Evolutionary conservation across 1,284 basidiomycete genomes (phyloP).

Genomic region (Vanrija sp.): DNA sequence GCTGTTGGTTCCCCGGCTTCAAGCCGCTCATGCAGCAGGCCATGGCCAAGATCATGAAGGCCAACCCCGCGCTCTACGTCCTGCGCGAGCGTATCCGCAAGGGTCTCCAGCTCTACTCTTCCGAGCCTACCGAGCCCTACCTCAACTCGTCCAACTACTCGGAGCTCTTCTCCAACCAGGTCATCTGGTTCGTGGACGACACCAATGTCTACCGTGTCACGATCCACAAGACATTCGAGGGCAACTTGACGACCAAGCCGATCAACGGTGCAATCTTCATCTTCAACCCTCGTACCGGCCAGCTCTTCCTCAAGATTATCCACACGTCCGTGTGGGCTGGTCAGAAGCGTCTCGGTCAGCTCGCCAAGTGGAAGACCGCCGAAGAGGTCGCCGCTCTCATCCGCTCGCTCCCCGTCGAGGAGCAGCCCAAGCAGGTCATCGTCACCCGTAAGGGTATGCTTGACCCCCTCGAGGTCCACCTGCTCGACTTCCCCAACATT

Average conservation of each 20-base stretch:
- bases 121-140: slow-evolving; percentile 98
- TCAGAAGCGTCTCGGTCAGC: slow-evolving; percentile 98
- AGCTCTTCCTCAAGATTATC: slow-evolving; percentile 97
- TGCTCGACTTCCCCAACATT: slow-evolving; percentile 99
- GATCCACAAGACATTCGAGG: slow-evolving; percentile 99
- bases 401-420: slow-evolving; percentile 94
- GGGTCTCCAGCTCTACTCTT: slow-evolving; percentile 96
- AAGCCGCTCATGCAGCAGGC: slow-evolving; percentile 98
- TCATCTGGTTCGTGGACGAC: slow-evolving; percentile 99
- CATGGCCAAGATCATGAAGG: slow-evolving; percentile 95
- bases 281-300: slow-evolving; percentile 97
- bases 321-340: slow-evolving; percentile 99
- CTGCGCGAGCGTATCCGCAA: slow-evolving; percentile 97
- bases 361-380: slow-evolving; percentile 96
- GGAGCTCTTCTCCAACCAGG: slow-evolving; percentile 97
- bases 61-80: slow-evolving; percentile 87
- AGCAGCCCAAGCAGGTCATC: slow-evolving; percentile 99
- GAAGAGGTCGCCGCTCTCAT: slow-evolving; percentile 99
- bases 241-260: slow-evolving; percentile 98
- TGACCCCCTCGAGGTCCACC: slow-evolving; percentile 94
- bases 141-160: slow-evolving; percentile 86
- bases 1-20: slow-evolving; percentile 98
- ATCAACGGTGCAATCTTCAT: slow-evolving; percentile 99
- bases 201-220: slow-evolving; percentile 99
- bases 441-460: slow-evolving; percentile 99